Conservation (phyloP, 139 green algal species). For the Chlamydomonas asymmetrica region DNA sequence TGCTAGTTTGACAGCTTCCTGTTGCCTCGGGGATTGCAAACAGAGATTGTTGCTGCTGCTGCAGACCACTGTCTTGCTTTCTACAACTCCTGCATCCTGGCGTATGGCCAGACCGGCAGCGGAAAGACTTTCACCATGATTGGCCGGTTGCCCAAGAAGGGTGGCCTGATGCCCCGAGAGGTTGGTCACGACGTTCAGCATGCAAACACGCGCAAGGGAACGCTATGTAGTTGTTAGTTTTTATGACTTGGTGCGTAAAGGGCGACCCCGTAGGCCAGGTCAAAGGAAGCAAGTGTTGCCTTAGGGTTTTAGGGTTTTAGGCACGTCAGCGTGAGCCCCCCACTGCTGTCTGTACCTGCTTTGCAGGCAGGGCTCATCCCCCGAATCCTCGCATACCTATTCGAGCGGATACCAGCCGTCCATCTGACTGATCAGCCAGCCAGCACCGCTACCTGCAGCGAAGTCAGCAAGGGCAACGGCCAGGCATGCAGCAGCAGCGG, state of each 20-base stretch:
- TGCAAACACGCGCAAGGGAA: neutral
- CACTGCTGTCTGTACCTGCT: neutral
- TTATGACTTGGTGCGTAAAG: neutral
- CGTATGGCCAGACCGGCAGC: slow-evolving; percentile 43
- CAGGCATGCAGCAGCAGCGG: neutral
- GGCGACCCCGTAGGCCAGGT: neutral
- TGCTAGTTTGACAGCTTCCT: too few relatives aligned
- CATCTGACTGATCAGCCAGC: neutral
- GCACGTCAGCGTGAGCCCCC: too few relatives aligned
- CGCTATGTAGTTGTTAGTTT: neutral
- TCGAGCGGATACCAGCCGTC: slow-evolving; percentile 48
- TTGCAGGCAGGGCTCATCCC: slow-evolving; percentile 64
- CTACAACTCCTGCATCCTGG: slow-evolving; percentile 30
- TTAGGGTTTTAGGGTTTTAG: neutral
- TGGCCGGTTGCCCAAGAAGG: neutral
- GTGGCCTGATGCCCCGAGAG: neutral
- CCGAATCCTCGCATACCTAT: slow-evolving; percentile 75
- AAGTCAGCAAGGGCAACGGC: neutral
- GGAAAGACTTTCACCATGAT: slow-evolving; percentile 47
- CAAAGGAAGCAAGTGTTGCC: neutral
- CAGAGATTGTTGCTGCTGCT: too few relatives aligned
- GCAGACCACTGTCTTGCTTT: slow-evolving; percentile 6
- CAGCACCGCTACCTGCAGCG: neutral
- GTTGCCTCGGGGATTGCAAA: too few relatives aligned
- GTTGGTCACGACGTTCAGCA: neutral